A percentile compares a stretch with the other conserved stretches of the same genome.
phyloP scores from a whole-genome alignment of 305 asterid species.

The Solanum hybrid region DNA sequence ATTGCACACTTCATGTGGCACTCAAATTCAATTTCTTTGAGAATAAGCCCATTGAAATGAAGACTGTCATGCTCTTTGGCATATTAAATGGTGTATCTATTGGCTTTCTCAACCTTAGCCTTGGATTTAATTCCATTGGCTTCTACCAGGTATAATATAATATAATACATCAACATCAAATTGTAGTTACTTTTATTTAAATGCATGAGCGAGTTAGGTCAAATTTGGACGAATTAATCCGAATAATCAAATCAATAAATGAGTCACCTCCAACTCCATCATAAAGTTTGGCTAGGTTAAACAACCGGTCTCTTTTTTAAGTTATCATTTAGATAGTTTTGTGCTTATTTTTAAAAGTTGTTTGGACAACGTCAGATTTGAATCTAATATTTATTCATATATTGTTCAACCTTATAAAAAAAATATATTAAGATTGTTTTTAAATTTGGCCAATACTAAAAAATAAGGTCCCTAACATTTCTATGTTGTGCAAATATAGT shows the following conservation, averaged over 20 bases:
- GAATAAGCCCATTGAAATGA: slow-evolving; percentile 62
- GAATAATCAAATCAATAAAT: not conserved
- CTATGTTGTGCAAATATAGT: too few relatives aligned
- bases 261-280: not conserved
- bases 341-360: too few relatives aligned
- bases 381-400: too few relatives aligned
- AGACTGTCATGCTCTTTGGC: slow-evolving; percentile 57
- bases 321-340: too few relatives aligned
- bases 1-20: slow-evolving; percentile 78
- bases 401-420: too few relatives aligned
- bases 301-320: too few relatives aligned
- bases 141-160: slow-evolving; percentile 59
- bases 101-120: slow-evolving; percentile 81
- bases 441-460: too few relatives aligned
- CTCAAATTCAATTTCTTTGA: slow-evolving; percentile 63
- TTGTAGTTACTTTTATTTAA: not conserved
- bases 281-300: too few relatives aligned
- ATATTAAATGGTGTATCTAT: slow-evolving; percentile 76
- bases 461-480: too few relatives aligned
- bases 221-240: not conserved
- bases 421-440: too few relatives aligned
- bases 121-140: slow-evolving; percentile 90
- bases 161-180: not conserved
- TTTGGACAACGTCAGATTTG: too few relatives aligned
- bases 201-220: too few relatives aligned